Conservation (phyloP, 192 early-diverging fungal species). For the Phycomyces nitens region DNA sequence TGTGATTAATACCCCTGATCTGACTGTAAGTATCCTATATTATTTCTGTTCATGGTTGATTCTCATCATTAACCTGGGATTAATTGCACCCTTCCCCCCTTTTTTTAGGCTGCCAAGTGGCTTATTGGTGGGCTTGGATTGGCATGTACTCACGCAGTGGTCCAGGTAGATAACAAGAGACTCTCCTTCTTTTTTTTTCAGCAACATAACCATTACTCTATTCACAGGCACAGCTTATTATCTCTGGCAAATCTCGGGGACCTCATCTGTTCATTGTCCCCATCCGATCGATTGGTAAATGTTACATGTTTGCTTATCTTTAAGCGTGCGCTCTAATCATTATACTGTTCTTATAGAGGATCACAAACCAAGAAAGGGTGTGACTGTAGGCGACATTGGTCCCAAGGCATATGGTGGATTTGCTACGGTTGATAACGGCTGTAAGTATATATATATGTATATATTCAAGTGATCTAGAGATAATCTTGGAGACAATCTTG, state of each 20-base stretch:
- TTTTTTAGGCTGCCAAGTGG: constrained; percentile 58
- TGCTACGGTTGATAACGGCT: constrained; percentile 78
- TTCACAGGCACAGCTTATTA: constrained; percentile 59
- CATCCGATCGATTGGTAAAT: constrained; percentile 55
- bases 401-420: constrained; percentile 71
- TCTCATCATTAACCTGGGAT: not conserved
- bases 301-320: not conserved
- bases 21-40: constrained; percentile 21
- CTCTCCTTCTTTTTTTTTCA: too few species aligned
- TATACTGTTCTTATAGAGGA: constrained; percentile 23
- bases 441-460: constrained; percentile 30
- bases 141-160: constrained; percentile 68
- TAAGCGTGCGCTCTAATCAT: not conserved
- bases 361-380: constrained; percentile 66
- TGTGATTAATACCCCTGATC: constrained; percentile 66
- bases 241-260: constrained; percentile 64
- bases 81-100: too few species aligned
- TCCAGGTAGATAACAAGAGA: constrained; percentile 40
- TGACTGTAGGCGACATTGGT: constrained; percentile 78
- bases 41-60: not conserved
- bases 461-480: not conserved
- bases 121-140: constrained; percentile 78
- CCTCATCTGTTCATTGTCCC: constrained; percentile 78
- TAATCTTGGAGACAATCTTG: too few species aligned
- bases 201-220: not conserved